phyloP scores from a whole-genome alignment of 371 early-diverging fungal genomes.

The Mucor sp. region DNA sequence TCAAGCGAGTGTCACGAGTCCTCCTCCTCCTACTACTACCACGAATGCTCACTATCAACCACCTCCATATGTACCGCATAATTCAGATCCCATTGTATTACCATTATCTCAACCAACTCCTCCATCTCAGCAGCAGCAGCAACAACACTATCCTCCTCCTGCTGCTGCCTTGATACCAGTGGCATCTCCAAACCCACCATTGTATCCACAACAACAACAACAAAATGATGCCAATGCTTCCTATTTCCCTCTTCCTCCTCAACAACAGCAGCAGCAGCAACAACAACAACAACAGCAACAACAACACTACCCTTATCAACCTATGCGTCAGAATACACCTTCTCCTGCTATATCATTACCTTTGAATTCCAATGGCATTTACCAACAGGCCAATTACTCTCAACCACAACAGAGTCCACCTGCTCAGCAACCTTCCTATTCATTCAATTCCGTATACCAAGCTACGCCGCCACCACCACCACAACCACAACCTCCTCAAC shows the following conservation, averaged over 20 bases:
- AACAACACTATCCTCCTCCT: background rate
- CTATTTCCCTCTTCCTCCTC: background rate
- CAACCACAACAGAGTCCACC: background rate
- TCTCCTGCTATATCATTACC: background rate
- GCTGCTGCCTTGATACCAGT: background rate
- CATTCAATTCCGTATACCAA: conserved; percentile 2
- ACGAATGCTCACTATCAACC: background rate
- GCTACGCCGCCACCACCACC: background rate
- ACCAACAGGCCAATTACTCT: background rate
- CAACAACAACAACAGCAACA: background rate
- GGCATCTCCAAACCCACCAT: background rate
- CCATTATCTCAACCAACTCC: background rate
- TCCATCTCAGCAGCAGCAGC: background rate
- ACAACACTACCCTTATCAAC: background rate
- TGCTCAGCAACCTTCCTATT: background rate
- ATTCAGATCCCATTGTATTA: conserved; percentile 1
- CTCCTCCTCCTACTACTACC: no score
- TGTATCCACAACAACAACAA: background rate
- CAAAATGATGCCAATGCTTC: background rate
- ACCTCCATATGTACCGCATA: background rate
- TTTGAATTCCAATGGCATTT: background rate
- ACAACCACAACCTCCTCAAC: no score
- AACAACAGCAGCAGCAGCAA: background rate
- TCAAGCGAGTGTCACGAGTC: background rate
- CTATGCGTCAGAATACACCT: background rate